Conservation (phyloP, 2,329 filamentous ascomycete species). For the Aspergillus fumigatiaffinis region DNA sequence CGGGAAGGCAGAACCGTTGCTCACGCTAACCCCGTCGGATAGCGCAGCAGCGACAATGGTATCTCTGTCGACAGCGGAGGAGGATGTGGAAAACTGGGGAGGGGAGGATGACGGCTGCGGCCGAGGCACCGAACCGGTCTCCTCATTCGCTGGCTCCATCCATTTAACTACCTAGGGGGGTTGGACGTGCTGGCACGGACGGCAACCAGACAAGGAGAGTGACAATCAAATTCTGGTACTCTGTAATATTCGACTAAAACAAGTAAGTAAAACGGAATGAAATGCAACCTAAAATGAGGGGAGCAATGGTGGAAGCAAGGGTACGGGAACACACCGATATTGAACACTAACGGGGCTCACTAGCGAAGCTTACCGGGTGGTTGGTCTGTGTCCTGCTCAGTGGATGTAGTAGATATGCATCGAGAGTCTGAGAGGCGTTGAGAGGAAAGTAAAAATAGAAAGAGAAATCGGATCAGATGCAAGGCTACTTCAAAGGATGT, state of each 20-base stretch:
- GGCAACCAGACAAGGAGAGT: not conserved
- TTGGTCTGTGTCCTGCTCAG: not conserved
- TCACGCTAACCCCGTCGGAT: constrained; percentile 3
- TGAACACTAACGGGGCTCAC: not conserved
- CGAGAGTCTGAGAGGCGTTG: not conserved
- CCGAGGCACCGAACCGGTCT: constrained; percentile 29
- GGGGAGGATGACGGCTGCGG: constrained; percentile 23
- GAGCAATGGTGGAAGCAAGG: constrained; percentile 4
- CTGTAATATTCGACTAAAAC: constrained; percentile 7
- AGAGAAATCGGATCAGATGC: not conserved
- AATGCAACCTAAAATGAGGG: constrained; percentile 10
- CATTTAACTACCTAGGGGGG: constrained; percentile 29
- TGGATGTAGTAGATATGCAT: no score
- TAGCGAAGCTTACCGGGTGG: not conserved
- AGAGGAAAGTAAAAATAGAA: not conserved
- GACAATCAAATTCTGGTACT: not conserved
- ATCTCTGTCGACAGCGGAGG: constrained; percentile 9
- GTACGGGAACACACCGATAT: not conserved
- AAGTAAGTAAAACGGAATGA: constrained; percentile 12
- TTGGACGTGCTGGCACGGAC: constrained; percentile 5
- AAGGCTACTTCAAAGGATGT: not conserved
- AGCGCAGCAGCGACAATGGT: constrained; percentile 7
- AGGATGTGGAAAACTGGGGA: constrained; percentile 5
- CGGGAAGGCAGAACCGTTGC: constrained; percentile 12
- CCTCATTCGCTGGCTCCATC: constrained; percentile 41